These are phyloP conservation scores for Scleroderma bovista DNA, from an alignment of 768 basidiomycete species.

Conservation along the genomic window DNA sequence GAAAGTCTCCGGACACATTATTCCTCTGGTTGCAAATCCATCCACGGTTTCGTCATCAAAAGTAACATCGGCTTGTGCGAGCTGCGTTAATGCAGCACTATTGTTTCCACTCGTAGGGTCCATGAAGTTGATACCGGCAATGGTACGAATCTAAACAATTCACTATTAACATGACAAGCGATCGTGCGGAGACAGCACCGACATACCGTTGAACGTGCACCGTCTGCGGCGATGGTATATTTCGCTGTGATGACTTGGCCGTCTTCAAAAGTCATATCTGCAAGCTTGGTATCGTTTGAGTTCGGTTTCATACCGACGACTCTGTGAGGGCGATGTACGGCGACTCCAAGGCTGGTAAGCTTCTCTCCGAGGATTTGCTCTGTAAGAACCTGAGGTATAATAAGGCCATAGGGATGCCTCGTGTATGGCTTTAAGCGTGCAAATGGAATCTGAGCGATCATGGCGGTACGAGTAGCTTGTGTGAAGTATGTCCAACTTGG, in stretches of 20 bases:
- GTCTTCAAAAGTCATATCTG: conserved; percentile 41
- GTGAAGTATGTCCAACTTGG: conserved; percentile 22
- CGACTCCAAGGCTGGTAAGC: conserved; percentile 28
- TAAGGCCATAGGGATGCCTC: conserved; percentile 36
- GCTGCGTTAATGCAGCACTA: conserved; percentile 29
- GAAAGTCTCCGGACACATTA: conserved; percentile 26
- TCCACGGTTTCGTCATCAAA: conserved; percentile 17
- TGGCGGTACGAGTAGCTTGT: conserved; percentile 25
- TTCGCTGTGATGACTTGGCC: conserved; percentile 38
- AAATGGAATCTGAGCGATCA: conserved; percentile 24
- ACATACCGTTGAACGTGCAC: conserved; percentile 40
- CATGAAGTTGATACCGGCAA: conserved; percentile 36
- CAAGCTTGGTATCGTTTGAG: conserved; percentile 21
- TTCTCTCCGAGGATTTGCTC: conserved; percentile 36
- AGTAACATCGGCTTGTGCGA: conserved; percentile 44
- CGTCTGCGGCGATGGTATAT: conserved; percentile 50
- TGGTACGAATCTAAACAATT: conserved; percentile 35
- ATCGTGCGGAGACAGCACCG: neutral
- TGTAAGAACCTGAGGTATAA: conserved; percentile 40
- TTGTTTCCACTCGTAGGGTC: conserved; percentile 33
- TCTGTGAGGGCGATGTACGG: conserved; percentile 34
- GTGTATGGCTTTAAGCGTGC: conserved; percentile 35
- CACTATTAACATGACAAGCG: neutral
- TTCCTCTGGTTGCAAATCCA: conserved; percentile 8
- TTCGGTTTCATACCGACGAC: conserved; percentile 33